Conservation (phyloP, 83 land plant species). For the Diphasiastrum complanatum region DNA sequence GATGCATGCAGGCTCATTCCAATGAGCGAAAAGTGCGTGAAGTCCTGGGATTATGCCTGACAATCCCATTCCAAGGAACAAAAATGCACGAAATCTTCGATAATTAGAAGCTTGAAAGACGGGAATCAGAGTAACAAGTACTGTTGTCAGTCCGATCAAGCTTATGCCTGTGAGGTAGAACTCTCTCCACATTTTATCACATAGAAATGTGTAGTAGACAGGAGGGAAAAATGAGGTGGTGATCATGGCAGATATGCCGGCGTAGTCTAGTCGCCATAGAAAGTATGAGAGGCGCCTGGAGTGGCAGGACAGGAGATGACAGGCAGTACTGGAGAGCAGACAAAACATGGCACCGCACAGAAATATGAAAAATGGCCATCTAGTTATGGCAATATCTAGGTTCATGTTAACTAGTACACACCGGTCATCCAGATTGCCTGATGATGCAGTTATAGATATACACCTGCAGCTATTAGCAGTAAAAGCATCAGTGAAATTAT, state of each 20-base stretch:
- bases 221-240: constrained; percentile 38
- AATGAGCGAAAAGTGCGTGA: constrained; percentile 22
- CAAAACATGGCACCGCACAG: constrained; percentile 39
- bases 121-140: constrained; percentile 22
- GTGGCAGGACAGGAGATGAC: constrained; percentile 34
- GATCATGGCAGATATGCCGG: constrained; percentile 30
- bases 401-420: too few species aligned
- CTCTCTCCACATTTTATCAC: constrained; percentile 3
- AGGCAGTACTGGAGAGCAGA: constrained; percentile 29
- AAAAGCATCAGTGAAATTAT: too few species aligned
- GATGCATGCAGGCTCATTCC: constrained; percentile 18
- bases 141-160: constrained; percentile 20
- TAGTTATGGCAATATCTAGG: too few species aligned
- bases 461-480: too few species aligned
- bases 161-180: constrained; percentile 22
- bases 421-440: too few species aligned
- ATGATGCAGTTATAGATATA: too few species aligned
- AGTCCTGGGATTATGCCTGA: constrained; percentile 27
- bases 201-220: constrained; percentile 21
- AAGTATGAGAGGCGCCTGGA: constrained; percentile 15
- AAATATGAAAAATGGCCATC: constrained; percentile 41
- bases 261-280: constrained; percentile 27
- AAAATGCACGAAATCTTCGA: constrained; percentile 21
- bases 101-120: constrained; percentile 23
- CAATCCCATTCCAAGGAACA: constrained; percentile 30